Conservation (phyloP, 148 eudicot species). For the Rhododendron williamsianum region DNA sequence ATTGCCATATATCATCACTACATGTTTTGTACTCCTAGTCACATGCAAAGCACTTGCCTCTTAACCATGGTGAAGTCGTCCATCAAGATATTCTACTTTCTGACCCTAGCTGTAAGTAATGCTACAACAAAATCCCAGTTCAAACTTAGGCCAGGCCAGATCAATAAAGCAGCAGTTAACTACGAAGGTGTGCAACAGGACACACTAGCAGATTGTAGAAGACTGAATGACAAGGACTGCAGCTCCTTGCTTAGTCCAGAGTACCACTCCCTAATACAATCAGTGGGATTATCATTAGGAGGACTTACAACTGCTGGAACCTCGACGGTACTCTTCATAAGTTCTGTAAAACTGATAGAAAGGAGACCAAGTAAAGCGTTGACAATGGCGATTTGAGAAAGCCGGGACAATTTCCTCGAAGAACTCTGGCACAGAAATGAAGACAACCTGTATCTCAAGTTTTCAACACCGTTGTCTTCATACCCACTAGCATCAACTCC, state of each 20-base stretch:
- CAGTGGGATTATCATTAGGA: conserved; percentile 6
- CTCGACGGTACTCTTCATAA: conserved; percentile 19
- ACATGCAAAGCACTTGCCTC: background rate
- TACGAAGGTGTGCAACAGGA: background rate
- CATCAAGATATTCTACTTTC: background rate
- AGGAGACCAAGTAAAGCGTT: conserved; percentile 34
- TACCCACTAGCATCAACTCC: conserved; percentile 57
- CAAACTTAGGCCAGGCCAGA: background rate
- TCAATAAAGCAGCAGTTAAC: background rate
- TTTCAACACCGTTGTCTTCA: conserved; percentile 41
- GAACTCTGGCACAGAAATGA: conserved; percentile 24
- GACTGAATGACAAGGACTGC: conserved; percentile 23
- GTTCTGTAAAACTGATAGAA: conserved; percentile 27
- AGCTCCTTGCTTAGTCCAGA: conserved; percentile 31
- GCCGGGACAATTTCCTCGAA: conserved; percentile 10
- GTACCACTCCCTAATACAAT: conserved; percentile 36
- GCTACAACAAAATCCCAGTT: background rate
- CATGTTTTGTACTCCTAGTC: background rate
- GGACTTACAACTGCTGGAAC: conserved; percentile 11
- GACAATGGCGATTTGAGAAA: conserved; percentile 27
- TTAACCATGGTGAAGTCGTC: background rate
- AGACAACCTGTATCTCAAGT: conserved; percentile 31
- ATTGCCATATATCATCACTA: background rate
- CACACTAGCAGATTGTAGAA: conserved; percentile 13
- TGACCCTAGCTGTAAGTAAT: background rate